These are phyloP conservation scores for Fraxinus excelsior DNA, from an alignment of 257 asterid genomes.

Conservation along the genomic window DNA sequence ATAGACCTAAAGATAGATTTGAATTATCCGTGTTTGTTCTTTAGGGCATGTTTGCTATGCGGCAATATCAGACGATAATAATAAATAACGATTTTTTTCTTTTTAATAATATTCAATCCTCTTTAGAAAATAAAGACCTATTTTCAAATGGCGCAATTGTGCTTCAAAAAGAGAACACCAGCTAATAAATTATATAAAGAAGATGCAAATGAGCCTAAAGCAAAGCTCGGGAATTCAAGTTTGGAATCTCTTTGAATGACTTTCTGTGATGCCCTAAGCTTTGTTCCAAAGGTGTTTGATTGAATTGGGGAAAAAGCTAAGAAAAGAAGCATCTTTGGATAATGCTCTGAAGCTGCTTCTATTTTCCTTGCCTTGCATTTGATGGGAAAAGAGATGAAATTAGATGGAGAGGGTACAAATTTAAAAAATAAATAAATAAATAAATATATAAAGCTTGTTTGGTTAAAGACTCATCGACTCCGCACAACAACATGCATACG, in stretches of 20 bases:
- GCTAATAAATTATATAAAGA: background rate
- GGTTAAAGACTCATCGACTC: too few relatives aligned
- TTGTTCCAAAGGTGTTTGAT: slow-evolving; percentile 10
- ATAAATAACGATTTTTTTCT: background rate
- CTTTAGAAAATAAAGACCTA: too few relatives aligned
- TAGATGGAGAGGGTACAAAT: background rate
- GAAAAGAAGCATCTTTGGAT: slow-evolving; percentile 28
- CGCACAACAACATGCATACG: too few relatives aligned
- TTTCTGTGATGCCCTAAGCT: background rate
- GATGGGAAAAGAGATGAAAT: background rate
- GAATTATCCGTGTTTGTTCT: background rate
- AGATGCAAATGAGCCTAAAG: background rate
- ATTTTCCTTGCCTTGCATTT: slow-evolving; percentile 12
- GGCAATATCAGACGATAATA: background rate
- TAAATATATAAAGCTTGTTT: background rate
- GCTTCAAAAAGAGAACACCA: background rate
- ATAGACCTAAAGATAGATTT: background rate
- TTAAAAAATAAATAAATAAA: too few relatives aligned
- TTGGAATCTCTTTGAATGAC: slow-evolving; percentile 4
- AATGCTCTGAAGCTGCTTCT: slow-evolving; percentile 20
- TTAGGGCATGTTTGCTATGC: background rate
- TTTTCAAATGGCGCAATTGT: background rate
- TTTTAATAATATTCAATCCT: background rate
- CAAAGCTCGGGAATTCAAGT: slow-evolving; percentile 2
- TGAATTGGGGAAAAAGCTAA: background rate